A percentile compares a stretch with the other conserved stretches of the same genome.
These are phyloP conservation scores for Coemansia sp. DNA, from an alignment of 192 early-diverging fungal species.

Conservation along the genomic window DNA sequence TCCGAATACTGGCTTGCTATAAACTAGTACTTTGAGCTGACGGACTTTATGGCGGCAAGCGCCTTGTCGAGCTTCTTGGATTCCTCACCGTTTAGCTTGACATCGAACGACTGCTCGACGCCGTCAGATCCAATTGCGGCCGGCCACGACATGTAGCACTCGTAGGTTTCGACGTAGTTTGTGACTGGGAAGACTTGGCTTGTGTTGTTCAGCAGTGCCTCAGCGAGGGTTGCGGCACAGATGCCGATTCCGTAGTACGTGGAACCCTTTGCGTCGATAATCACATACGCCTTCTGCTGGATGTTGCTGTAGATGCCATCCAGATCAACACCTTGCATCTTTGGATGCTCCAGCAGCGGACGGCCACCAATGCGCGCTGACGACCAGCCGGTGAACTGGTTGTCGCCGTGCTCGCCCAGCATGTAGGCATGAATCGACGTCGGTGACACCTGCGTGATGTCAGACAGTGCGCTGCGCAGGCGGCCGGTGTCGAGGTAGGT, in stretches of 20 bases:
- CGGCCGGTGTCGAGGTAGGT: conserved; percentile 80
- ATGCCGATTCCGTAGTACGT: conserved; percentile 86
- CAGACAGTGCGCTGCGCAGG: conserved; percentile 61
- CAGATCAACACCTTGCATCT: conserved; percentile 60
- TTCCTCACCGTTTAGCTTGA: conserved; percentile 65
- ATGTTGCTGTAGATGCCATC: conserved; percentile 62
- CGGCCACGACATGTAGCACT: conserved; percentile 73
- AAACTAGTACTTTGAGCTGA: conserved; percentile 56
- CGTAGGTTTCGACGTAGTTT: conserved; percentile 63
- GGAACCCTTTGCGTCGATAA: conserved; percentile 84
- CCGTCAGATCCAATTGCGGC: conserved; percentile 74
- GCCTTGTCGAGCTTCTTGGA: conserved; percentile 58
- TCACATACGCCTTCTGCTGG: conserved; percentile 74
- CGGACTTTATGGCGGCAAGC: conserved; percentile 57
- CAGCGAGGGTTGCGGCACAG: conserved; percentile 67
- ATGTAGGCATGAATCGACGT: conserved; percentile 78
- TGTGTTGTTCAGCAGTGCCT: conserved; percentile 70
- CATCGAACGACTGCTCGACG: conserved; percentile 69
- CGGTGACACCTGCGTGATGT: conserved; percentile 62
- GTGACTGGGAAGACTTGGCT: conserved; percentile 69
- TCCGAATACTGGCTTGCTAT: not conserved
- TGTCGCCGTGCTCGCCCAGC: conserved; percentile 86
- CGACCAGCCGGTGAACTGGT: conserved; percentile 82
- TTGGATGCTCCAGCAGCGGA: conserved; percentile 64
- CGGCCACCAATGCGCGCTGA: conserved; percentile 70